Conservation (phyloP, 1,284 basidiomycete species). For the Cryptococcus sp. region DNA sequence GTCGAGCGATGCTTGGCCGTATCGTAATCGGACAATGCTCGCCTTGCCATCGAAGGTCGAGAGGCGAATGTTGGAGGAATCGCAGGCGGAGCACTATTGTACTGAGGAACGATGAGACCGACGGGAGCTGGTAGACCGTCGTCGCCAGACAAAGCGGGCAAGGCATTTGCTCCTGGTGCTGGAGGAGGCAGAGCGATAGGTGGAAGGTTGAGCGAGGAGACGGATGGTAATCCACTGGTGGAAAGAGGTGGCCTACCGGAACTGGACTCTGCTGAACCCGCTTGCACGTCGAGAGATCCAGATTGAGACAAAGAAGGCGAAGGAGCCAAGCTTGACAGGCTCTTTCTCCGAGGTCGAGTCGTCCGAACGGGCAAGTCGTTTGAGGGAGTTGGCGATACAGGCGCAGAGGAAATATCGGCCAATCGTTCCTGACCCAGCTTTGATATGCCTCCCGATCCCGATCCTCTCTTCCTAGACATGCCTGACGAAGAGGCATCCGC, state of each 20-base stretch:
- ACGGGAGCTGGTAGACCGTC: constrained; percentile 13
- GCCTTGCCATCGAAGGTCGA: constrained; percentile 19
- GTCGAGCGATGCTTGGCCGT: constrained; percentile 2
- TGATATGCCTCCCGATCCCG: too few species aligned
- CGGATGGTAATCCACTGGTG: not conserved
- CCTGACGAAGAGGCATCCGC: too few species aligned
- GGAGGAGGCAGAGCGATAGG: constrained; percentile 7
- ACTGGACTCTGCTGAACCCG: too few species aligned
- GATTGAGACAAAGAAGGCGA: too few species aligned
- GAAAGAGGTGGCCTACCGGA: too few species aligned
- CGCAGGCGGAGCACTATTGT: not conserved
- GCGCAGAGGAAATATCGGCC: too few species aligned
- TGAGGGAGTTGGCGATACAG: too few species aligned
- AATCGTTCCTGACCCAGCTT: too few species aligned
- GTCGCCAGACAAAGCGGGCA: constrained; percentile 6
- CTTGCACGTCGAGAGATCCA: too few species aligned
- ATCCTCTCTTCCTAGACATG: too few species aligned
- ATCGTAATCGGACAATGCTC: constrained; percentile 32
- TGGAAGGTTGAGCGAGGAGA: not conserved
- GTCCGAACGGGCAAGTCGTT: too few species aligned
- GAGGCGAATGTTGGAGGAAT: constrained; percentile 17
- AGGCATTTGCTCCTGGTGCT: not conserved
- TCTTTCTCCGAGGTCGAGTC: constrained; percentile 8
- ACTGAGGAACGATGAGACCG: not conserved
- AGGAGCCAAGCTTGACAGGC: constrained; percentile 2